phyloP scores from a whole-genome alignment of 2,329 filamentous ascomycete genomes.

The Arthroderma sp. region DNA sequence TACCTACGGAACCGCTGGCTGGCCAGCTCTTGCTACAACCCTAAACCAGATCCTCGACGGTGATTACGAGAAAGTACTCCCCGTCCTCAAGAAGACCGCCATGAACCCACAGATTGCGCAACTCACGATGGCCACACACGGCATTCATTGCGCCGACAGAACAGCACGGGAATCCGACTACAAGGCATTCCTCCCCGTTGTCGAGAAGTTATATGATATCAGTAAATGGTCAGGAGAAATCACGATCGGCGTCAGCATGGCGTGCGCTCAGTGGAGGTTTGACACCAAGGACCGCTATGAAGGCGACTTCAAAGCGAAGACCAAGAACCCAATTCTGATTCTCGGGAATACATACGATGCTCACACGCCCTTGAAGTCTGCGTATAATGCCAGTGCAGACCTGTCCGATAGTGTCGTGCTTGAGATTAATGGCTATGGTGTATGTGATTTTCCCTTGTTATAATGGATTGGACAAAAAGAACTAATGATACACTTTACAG shows the following conservation, averaged over 20 bases:
- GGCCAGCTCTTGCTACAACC: background rate
- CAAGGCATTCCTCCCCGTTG: slow-evolving; percentile 1
- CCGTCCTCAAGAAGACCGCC: background rate
- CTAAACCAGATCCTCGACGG: background rate
- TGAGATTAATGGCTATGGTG: slow-evolving; percentile 14
- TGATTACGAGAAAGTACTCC: background rate
- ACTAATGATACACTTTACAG: background rate
- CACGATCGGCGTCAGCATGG: slow-evolving; percentile 2
- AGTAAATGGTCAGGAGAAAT: slow-evolving; percentile 4
- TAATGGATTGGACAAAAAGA: background rate
- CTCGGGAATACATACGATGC: slow-evolving; percentile 17
- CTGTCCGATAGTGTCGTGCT: slow-evolving; percentile 17
- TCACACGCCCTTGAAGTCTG: slow-evolving; percentile 14
- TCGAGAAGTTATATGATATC: background rate
- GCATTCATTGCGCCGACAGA: slow-evolving; percentile 7
- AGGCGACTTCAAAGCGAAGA: slow-evolving; percentile 15
- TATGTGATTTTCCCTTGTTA: slow-evolving; percentile 1
- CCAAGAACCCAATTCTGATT: slow-evolving; percentile 15
- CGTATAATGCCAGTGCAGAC: slow-evolving; percentile 13
- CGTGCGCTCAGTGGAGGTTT: slow-evolving; percentile 13
- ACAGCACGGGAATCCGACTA: background rate
- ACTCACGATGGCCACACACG: background rate
- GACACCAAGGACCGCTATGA: slow-evolving; percentile 14
- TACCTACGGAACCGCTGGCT: slow-evolving; percentile 1
- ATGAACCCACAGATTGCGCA: background rate